Base-by-base conservation (phyloP, 352 stramenopile genomes). In the Phytophthora podocarpi region DNA sequence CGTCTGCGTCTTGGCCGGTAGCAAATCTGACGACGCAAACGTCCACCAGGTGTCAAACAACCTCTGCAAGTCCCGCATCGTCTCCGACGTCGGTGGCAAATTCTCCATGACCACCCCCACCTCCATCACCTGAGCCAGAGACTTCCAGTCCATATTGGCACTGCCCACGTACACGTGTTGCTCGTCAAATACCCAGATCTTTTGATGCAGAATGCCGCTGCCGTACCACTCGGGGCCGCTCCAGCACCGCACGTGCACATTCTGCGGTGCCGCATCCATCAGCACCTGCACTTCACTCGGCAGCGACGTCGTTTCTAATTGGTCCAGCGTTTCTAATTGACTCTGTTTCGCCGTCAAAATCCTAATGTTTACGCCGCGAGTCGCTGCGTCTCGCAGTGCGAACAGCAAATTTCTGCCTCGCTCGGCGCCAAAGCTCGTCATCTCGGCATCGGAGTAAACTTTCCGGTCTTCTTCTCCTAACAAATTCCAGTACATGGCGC, bases 71-170 rank as follows among this genome's bases (percentile, higher is more conserved):
- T 93, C 84, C 11, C 66, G 53, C n/a, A 90, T 69, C 8, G 86
- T 36, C 0, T 52, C 31, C 6, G 72, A 80, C 21, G 40, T 45
- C 0, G 67, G 41, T n/a, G 61, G 45, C 26, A 87, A 54, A 37
- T 86, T 57, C 42, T 87, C 64, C 20, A 93, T 59, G 8, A 90
- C 18, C 10, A 95, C 77, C 16, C 86, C 86, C n/a, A 93, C 66
- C 30, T 95, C 86, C 83, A 93, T 93, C 18, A 95, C 86, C 54
- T 95, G 84, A 30, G 82, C 73, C 24, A 95, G 64, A 37, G 80
- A 89, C 62, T 93, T 91, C 84, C 86, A 95, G 68, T 95, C 86
- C 84, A 93, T 93, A 59, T 93, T 95, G 52, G 80, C 80, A 45
- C 84, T 93, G 4, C 84, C 86, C 13, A 95, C 67, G 63, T 93